These are phyloP conservation scores for Penicillium sp. DNA, from an alignment of 2,329 filamentous ascomycete species.

Conservation along the genomic window DNA sequence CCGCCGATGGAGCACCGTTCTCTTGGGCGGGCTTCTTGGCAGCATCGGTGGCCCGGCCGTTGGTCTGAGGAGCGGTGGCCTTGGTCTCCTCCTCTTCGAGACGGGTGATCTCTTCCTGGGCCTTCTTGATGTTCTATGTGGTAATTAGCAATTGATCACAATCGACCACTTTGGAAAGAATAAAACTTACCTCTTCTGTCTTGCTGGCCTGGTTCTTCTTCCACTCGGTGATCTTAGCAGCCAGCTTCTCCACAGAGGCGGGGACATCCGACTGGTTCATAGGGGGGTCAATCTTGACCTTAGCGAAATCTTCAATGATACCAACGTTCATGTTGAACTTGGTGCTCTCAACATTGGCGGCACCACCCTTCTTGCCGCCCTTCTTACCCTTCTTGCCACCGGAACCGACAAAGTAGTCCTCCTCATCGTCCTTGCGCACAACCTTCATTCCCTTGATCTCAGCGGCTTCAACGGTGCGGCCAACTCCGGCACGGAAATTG, in stretches of 20 bases:
- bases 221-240: slow-evolving; percentile 87
- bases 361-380: slow-evolving; percentile 65
- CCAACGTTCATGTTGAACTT: slow-evolving; percentile 87
- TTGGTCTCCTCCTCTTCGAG: slow-evolving; percentile 68
- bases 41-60: slow-evolving; percentile 49
- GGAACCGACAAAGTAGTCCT: slow-evolving; percentile 73
- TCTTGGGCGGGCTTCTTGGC: slow-evolving; percentile 54
- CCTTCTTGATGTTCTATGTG: slow-evolving; percentile 88
- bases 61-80: slow-evolving; percentile 44
- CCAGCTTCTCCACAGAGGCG: slow-evolving; percentile 77
- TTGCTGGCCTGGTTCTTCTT: slow-evolving; percentile 85
- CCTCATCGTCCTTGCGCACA: slow-evolving; percentile 82
- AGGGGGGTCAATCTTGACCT: slow-evolving; percentile 81
- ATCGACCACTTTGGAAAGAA: neutral
- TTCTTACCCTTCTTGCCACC: slow-evolving; percentile 86
- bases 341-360: slow-evolving; percentile 45
- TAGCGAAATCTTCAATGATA: slow-evolving; percentile 84
- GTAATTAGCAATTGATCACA: slow-evolving; percentile 12
- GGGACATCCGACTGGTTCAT: slow-evolving; percentile 82
- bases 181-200: slow-evolving; percentile 77
- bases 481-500: slow-evolving; percentile 73
- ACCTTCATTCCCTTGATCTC: slow-evolving; percentile 81
- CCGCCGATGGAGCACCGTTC: slow-evolving; percentile 53
- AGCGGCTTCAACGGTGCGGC: slow-evolving; percentile 80
- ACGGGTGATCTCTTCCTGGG: slow-evolving; percentile 89